phyloP scores from a whole-genome alignment of 2,329 filamentous ascomycete genomes.

The Pseudogymnoascus pannorum region DNA sequence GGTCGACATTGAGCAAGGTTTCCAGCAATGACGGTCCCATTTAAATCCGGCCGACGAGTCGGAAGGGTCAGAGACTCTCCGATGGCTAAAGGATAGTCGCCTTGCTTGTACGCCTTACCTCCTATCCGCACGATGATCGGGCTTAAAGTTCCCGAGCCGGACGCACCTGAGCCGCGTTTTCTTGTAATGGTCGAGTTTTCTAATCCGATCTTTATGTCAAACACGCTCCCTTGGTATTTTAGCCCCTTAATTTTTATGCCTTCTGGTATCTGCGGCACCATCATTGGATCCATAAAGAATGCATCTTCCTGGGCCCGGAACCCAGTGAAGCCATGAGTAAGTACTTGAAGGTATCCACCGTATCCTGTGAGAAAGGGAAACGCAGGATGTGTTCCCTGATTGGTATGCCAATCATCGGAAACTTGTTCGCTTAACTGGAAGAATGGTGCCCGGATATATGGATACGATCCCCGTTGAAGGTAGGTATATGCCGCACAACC shows the following conservation, averaged over 20 bases:
- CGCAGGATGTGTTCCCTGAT: constrained; percentile 60
- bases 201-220: constrained; percentile 13
- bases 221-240: constrained; percentile 13
- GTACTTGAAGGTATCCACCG: constrained; percentile 62
- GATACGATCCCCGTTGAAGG: constrained; percentile 52
- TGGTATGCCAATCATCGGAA: constrained; percentile 49
- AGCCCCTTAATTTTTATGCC: constrained; percentile 22
- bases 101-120: constrained; percentile 30
- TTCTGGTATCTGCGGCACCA: constrained; percentile 53
- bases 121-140: constrained; percentile 42
- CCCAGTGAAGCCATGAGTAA: constrained; percentile 60
- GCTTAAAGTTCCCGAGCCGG: constrained; percentile 15
- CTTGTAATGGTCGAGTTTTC: constrained; percentile 51
- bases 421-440: constrained; percentile 65
- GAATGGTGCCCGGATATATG: constrained; percentile 60
- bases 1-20: constrained; percentile 56
- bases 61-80: constrained; percentile 42
- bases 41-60: constrained; percentile 45
- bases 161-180: constrained; percentile 30
- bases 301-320: constrained; percentile 51
- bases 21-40: constrained; percentile 38
- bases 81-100: constrained; percentile 33
- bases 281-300: constrained; percentile 52
- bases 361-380: constrained; percentile 67
- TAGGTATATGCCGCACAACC: constrained; percentile 65